Conservation (phyloP, 2,329 filamentous ascomycete genomes). For the Venturia oleaginea region DNA sequence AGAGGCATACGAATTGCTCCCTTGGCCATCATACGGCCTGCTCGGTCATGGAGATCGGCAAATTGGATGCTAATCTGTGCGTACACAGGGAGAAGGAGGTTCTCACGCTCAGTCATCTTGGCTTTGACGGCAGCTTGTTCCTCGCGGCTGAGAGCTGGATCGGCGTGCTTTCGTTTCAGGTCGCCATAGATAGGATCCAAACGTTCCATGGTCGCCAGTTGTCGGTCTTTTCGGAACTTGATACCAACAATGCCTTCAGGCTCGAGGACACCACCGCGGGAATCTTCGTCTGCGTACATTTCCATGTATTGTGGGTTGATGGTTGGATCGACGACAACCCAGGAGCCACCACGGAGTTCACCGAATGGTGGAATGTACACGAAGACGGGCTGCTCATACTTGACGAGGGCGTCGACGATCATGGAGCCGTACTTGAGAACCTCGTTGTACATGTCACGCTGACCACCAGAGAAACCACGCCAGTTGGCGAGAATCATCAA, state of each 20-base stretch:
- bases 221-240: constrained; percentile 96
- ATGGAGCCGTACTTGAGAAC: constrained; percentile 99
- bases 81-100: constrained; percentile 85
- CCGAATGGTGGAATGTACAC: constrained; percentile 97
- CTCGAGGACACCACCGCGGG: constrained; percentile 93
- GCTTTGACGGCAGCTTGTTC: constrained; percentile 70
- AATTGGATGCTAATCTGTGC: constrained; percentile 93
- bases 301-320: constrained; percentile 97
- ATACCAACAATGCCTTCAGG: constrained; percentile 97
- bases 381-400: constrained; percentile 97
- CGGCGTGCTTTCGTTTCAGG: constrained; percentile 67
- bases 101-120: constrained; percentile 77
- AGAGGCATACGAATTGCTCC: constrained; percentile 77
- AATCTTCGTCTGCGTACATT: constrained; percentile 96
- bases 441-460: constrained; percentile 99
- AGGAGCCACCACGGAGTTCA: constrained; percentile 96
- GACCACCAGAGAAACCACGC: constrained; percentile 99
- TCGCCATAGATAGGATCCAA: constrained; percentile 75
- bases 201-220: constrained; percentile 94
- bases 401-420: constrained; percentile 96
- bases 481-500: constrained; percentile 99
- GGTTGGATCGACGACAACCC: constrained; percentile 95
- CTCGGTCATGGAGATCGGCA: constrained; percentile 91
- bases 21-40: constrained; percentile 98
- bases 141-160: constrained; percentile 61